Percentiles rank a stretch among this genome's conserved stretches.
Conservation (phyloP, 148 eudicot genomes). For the Limonium bicolor region DNA sequence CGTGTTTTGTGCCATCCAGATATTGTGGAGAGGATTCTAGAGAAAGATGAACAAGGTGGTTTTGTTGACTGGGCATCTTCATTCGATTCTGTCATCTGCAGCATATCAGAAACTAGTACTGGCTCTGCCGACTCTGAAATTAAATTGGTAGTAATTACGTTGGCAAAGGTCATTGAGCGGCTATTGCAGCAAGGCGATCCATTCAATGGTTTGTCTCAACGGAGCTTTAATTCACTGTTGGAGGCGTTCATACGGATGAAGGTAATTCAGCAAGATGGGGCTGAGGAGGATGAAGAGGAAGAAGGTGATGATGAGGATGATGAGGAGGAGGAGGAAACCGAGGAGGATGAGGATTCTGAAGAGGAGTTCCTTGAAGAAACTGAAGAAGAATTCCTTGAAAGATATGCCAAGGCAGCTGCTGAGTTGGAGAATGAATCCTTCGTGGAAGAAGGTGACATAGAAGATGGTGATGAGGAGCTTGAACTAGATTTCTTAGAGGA, state of each 20-base stretch:
- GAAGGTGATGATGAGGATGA: conserved; percentile 25
- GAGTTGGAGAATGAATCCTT: conserved; percentile 43
- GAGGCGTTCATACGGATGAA: conserved; percentile 37
- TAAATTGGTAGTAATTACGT: conserved; percentile 46
- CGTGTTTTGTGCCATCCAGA: conserved; percentile 60
- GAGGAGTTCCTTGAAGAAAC: conserved; percentile 65
- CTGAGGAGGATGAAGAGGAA: conserved; percentile 22
- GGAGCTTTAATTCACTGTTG: conserved; percentile 45
- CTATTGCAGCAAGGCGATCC: conserved; percentile 21
- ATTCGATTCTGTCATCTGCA: conserved; percentile 23
- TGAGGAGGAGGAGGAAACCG: conserved; percentile 24
- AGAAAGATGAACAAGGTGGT: conserved; percentile 36
- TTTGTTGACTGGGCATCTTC: conserved; percentile 43
- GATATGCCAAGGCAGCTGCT: conserved; percentile 67
- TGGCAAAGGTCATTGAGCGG: conserved; percentile 48
- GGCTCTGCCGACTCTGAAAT: conserved; percentile 50
- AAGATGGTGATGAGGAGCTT: conserved; percentile 46
- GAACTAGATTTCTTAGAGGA: conserved; percentile 49
- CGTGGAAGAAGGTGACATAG: conserved; percentile 47
- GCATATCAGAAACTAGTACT: conserved; percentile 19
- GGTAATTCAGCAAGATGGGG: conserved; percentile 36
- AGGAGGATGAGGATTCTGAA: conserved; percentile 57
- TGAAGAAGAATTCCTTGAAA: conserved; percentile 64
- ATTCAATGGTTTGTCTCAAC: conserved; percentile 19
- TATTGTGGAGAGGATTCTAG: conserved; percentile 32